Base-by-base conservation (phyloP, 2,329 filamentous ascomycete species). In the Metarhizium humberi region DNA sequence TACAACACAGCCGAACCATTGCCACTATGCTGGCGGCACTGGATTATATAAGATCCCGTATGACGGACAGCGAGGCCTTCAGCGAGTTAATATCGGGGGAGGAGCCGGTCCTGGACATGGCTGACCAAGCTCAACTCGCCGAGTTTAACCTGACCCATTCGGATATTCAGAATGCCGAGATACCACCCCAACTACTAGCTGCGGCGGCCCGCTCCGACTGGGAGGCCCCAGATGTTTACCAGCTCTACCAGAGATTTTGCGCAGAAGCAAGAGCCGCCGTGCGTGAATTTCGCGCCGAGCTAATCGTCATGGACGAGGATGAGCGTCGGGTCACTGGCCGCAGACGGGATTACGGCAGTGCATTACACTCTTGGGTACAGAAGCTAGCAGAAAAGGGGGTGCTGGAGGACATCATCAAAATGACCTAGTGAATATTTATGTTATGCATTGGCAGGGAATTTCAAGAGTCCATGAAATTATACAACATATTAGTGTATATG, bases 301-400 rank as follows among this genome's bases (percentile, higher is more conserved):
- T 74, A 38, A 66, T 69, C 6, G 61, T 62, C 14, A 70, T 77
- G 43, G 71, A 70, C 2, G 75, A 76, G 13, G 79, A 82, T 56
- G 73, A 79, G 25, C 69, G 75, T 49, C 76, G 78, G 50, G 80
- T 83, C 3, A 70, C 72, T 25, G 77, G 77, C 32, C 74, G 84
- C 2, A 78, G 80, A 62, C 78, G 82, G 63, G 88, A 95, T 64
- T 88, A 88, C 64, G 84, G 81, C 0, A 81, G 83, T 1, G 81
- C 84, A 0, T 76, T 92, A 25, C 82, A 88, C 61, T 74, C 71
- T 42, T 92, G 88, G 84, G 69, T 92, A 48, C 78, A 79, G 59
- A 81, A 80, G 58, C 75, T 95, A 56, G 86, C 86, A 1, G 81
- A 84, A 57, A 85, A 86, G 62, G 83, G 81, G 1, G 71, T 81